Base-by-base conservation (phyloP, 345 rosid genomes). In the Ceriops tagal region DNA sequence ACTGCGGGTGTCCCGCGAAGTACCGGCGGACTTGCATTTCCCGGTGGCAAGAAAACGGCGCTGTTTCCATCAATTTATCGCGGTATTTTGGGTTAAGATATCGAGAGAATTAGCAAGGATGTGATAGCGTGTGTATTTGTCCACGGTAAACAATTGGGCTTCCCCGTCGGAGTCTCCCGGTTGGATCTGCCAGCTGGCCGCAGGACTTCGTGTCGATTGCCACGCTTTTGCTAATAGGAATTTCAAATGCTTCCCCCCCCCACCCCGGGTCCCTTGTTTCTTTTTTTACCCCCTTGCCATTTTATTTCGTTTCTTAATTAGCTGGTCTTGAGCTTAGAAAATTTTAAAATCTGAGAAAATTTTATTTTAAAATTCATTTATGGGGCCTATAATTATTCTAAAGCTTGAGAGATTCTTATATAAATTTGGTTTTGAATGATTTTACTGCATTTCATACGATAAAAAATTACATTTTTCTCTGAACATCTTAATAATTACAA, bases 191-290 rank as follows among this genome's bases (percentile, higher is more conserved):
- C 77, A 74, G 81, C 75, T 80, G 79, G 72, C 66, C 31, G 30
- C 79, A 74, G 37, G 51, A 34, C 71, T 67, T 65, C 22, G 7
- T 30, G 4, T 24, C 26, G 64, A 9, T 20, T 31, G 68, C 65
- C 96, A 88, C 90, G 88, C 26, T 86, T 93, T 80, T 80, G 5
- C 77, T 8, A 64, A 71, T 73, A 73, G 78, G 83, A 77, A 75
- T 87, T 43, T 86, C 66, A 57, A 76, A 76, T 86, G 84, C 83
- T 87, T 84, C 79, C 86, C 71, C 86, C 83, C 27, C 26, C 26
- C 26, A 1, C 26, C 26, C 26, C 26, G n/a, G n/a, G n/a, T n/a
- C 26, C 1, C 26, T 0, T 24, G 0, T 1, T 1, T 24, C 1
- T 24, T 13, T 13, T 11, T 39, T 39, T 28, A 0, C 3, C 26